Evolutionary conservation across 2,329 filamentous ascomycete genomes (phyloP), one percentile per base, ranked within the genome.

Genomic region (Sclerotinia minor): DNA sequence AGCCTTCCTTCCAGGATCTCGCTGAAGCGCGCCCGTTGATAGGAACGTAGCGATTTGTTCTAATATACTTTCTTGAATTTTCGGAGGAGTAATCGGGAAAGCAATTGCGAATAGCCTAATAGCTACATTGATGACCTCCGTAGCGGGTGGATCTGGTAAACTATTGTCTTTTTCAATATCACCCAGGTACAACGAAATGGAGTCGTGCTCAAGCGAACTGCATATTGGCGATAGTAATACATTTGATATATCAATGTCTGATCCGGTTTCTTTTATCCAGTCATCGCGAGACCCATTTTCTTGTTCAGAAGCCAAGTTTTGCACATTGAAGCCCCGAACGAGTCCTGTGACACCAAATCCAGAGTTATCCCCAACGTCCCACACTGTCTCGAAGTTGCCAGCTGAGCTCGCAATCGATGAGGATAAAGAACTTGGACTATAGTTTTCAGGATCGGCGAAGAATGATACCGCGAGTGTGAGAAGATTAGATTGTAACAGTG

Each of bases 361-460:
- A 73, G 89, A 94, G 76, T 98, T 98, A 77, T 99, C 95, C 11
- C 89, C 91, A 8, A 97, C 87, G 71, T 98, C 94, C 95, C 95
- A 99, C 50, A 99, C 87, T 0, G 89, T 94, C 74, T 99, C 95
- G 75, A 98, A 97, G 3, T 88, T 91, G 7, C 92, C 92, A 1
- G 93, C 92, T 21, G 94, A 92, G 72, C 90, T 95, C 24, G 94
- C 94, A 75, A 99, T 97, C 0, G 94, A 92, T 19, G 92, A 91
- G 75, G 94, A 96, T 59, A 98, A 78, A 1, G 93, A 94, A 74
- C 88, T 94, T 21, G 92, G 89, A 0, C 88, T 88, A 76, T 96
- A 96, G 74, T 92, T 92, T 68, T 96, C 92, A 0, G 94, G 93
- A 74, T 98, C 94, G 0, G 95, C 92, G 78, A 99, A 98, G 1